Conservation (phyloP, 1,284 basidiomycete genomes). For the Xanthoconium separans region DNA sequence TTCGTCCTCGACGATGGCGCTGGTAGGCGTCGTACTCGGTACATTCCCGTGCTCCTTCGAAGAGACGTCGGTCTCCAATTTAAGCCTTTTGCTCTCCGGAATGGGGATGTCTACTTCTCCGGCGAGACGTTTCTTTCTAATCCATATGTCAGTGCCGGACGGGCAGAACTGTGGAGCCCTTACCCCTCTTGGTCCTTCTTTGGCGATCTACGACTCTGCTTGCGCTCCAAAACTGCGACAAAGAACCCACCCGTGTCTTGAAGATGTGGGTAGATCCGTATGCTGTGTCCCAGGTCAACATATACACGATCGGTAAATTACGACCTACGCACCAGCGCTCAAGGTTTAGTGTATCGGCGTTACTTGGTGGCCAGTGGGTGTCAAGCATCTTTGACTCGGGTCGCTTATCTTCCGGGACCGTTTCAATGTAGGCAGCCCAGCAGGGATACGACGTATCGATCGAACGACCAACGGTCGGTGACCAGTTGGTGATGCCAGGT, state of each 20-base stretch:
- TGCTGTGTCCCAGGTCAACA: constrained; percentile 40
- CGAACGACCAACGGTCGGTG: constrained; percentile 53
- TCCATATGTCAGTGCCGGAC: constrained; percentile 8
- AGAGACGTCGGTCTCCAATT: constrained; percentile 33
- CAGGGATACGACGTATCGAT: constrained; percentile 35
- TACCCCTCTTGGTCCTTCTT: constrained; percentile 26
- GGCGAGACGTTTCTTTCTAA: constrained; percentile 44
- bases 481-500: constrained; percentile 78
- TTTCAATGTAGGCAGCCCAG: constrained; percentile 54
- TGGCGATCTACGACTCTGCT: constrained; percentile 19
- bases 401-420: constrained; percentile 48
- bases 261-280: constrained; percentile 91
- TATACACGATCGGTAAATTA: neutral
- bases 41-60: constrained; percentile 3
- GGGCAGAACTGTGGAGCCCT: neutral
- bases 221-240: constrained; percentile 81
- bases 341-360: constrained; percentile 60
- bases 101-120: constrained; percentile 36
- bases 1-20: constrained; percentile 17
- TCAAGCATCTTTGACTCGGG: constrained; percentile 58
- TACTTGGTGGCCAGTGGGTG: constrained; percentile 80
- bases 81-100: constrained; percentile 50
- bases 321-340: constrained; percentile 61
- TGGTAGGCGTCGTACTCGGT: constrained; percentile 11
- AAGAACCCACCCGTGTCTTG: constrained; percentile 99